Evolutionary conservation across 345 rosid species (phyloP).

Genomic region (Brassica juncea): DNA sequence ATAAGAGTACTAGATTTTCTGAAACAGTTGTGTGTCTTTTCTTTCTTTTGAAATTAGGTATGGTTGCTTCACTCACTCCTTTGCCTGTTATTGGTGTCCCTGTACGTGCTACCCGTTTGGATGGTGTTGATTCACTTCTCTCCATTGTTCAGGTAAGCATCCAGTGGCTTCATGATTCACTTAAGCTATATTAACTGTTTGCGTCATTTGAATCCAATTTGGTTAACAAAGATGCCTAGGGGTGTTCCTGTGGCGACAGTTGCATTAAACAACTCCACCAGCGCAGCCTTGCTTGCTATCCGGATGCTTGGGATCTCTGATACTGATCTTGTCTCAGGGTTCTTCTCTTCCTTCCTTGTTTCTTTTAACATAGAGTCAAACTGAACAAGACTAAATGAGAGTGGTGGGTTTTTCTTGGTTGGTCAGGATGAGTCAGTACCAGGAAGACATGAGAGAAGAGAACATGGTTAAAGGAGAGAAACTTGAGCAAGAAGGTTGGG

Average conservation of each 20-base stretch:
- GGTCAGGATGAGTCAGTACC: conserved; percentile 86
- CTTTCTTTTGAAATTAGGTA: conserved; percentile 50
- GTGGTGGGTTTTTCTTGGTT: neutral
- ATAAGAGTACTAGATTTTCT: neutral
- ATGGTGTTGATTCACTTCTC: conserved; percentile 89
- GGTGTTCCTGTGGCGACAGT: conserved; percentile 97
- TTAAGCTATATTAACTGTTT: conserved; percentile 3
- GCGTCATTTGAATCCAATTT: neutral
- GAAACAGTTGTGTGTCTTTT: neutral
- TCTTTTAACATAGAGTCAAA: neutral
- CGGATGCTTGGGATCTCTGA: conserved; percentile 75
- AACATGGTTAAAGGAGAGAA: conserved; percentile 74
- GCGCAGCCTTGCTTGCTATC: conserved; percentile 82
- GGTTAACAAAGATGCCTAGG: conserved; percentile 71
- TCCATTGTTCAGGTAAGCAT: conserved; percentile 87
- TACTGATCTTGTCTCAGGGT: conserved; percentile 63
- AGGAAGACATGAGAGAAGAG: conserved; percentile 72
- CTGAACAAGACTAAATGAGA: neutral
- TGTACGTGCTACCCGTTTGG: conserved; percentile 79
- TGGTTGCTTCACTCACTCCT: conserved; percentile 95
- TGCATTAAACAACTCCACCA: conserved; percentile 83
- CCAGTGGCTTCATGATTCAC: neutral
- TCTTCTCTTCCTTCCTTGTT: neutral
- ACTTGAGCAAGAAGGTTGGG: conserved; percentile 71
- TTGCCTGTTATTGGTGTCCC: conserved; percentile 92